A percentile compares a stretch with the other conserved stretches of the same genome.
Evolutionary conservation across 345 rosid genomes (phyloP).

Genomic region (Linum tenue): DNA sequence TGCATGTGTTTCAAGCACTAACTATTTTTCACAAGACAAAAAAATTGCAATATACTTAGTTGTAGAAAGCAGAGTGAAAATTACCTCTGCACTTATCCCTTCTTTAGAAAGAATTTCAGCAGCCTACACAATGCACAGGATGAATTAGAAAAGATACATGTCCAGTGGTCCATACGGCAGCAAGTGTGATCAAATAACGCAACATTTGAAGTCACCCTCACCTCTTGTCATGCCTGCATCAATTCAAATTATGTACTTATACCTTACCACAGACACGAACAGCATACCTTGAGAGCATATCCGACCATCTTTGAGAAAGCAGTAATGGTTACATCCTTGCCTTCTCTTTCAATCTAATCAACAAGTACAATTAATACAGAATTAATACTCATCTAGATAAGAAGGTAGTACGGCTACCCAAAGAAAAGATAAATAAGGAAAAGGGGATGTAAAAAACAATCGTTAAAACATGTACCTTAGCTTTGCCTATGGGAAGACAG

Average conservation of each 20-base stretch:
- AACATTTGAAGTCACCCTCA: not conserved
- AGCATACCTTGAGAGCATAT: constrained; percentile 63
- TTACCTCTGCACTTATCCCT: constrained; percentile 85
- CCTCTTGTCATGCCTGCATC: too few species aligned
- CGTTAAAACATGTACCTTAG: constrained; percentile 44
- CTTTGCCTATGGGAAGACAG: constrained; percentile 92
- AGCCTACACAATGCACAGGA: constrained; percentile 37
- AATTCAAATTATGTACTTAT: not conserved
- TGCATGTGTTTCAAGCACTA: constrained; percentile 12
- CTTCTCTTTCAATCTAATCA: constrained; percentile 79
- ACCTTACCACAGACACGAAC: not conserved
- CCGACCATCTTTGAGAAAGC: constrained; percentile 91
- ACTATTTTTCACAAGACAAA: not conserved
- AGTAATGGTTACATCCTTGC: constrained; percentile 76
- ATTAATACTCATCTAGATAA: not conserved
- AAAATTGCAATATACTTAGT: not conserved
- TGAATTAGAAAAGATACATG: not conserved
- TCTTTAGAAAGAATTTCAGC: constrained; percentile 80
- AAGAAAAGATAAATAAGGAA: constrained; percentile 4
- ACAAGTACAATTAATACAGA: constrained; percentile 2
- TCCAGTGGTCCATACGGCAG: not conserved
- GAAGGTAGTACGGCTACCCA: not conserved
- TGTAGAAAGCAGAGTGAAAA: not conserved
- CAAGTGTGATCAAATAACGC: not conserved
- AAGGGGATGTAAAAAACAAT: not conserved